phyloP scores from a whole-genome alignment of 805 yeast genomes.

The Yarrowia yakushimensis region DNA sequence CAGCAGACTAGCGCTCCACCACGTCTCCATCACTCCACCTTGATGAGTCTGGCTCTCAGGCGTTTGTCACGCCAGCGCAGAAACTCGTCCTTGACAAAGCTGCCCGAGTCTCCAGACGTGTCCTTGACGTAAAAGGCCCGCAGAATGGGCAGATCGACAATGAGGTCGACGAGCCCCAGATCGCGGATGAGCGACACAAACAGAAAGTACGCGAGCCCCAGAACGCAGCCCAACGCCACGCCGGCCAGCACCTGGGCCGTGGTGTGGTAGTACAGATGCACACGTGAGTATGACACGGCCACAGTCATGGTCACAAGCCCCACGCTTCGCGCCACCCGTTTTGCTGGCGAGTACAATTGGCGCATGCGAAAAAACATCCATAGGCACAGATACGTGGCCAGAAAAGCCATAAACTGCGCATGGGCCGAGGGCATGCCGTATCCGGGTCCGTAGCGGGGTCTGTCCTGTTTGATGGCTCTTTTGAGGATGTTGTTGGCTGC shows the following conservation, averaged over 20 bases:
- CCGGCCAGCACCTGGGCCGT: conserved; percentile 74
- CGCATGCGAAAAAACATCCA: conserved; percentile 38
- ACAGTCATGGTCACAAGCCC: conserved; percentile 34
- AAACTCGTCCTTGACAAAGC: conserved; percentile 37
- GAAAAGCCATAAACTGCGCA: conserved; percentile 91
- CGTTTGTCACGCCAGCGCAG: conserved; percentile 35
- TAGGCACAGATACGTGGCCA: conserved; percentile 41
- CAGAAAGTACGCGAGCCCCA: conserved; percentile 59
- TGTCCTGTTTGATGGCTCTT: conserved; percentile 57
- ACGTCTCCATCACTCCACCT: not conserved
- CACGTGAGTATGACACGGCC: conserved; percentile 64
- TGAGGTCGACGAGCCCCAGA: conserved; percentile 63
- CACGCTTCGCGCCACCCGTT: conserved; percentile 32
- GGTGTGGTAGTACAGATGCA: conserved; percentile 76
- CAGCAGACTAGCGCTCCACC: not conserved
- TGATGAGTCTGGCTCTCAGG: conserved; percentile 13
- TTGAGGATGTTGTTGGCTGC: conserved; percentile 66
- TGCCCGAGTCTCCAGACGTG: conserved; percentile 36
- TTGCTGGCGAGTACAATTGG: conserved; percentile 33
- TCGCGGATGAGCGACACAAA: conserved; percentile 56
- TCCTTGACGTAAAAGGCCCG: conserved; percentile 42
- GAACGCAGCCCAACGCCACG: conserved; percentile 52
- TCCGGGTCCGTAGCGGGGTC: conserved; percentile 61
- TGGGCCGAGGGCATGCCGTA: conserved; percentile 99
- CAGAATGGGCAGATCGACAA: conserved; percentile 56